These are phyloP conservation scores for Phytophthora crassamura DNA, from an alignment of 352 stramenopile genomes.

Conservation along the genomic window DNA sequence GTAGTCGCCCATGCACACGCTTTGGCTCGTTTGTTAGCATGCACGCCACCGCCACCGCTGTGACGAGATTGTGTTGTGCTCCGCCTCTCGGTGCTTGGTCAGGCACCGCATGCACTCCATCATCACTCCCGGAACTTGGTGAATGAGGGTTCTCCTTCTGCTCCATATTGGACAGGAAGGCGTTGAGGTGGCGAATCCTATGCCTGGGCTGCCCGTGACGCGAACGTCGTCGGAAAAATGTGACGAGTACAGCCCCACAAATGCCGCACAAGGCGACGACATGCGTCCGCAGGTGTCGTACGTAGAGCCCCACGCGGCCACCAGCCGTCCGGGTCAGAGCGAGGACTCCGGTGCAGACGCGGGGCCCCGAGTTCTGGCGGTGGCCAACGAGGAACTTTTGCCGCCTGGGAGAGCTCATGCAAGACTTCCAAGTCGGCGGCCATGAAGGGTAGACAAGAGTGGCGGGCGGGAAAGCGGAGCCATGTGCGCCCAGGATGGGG, in stretches of 20 bases:
- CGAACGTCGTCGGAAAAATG: slow-evolving; percentile 12
- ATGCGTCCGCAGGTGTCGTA: neutral
- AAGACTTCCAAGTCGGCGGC: no score
- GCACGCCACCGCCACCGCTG: slow-evolving; percentile 14
- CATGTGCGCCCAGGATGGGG: slow-evolving; percentile 15
- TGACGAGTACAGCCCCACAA: slow-evolving; percentile 3
- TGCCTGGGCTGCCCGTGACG: slow-evolving; percentile 2
- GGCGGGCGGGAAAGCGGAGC: slow-evolving; percentile 8
- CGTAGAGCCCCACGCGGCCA: slow-evolving; percentile 12
- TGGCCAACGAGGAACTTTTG: neutral
- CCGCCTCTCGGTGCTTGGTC: slow-evolving; percentile 31
- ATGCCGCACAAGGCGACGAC: slow-evolving; percentile 21
- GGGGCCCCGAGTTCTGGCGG: slow-evolving; percentile 14
- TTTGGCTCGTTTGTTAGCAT: slow-evolving; percentile 25
- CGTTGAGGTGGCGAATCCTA: neutral
- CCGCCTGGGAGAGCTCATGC: no score
- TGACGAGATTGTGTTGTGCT: slow-evolving; percentile 16
- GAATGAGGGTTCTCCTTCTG: no score
- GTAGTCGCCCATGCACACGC: slow-evolving; percentile 11
- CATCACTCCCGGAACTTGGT: no score
- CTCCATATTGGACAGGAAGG: no score
- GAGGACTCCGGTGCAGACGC: slow-evolving; percentile 11
- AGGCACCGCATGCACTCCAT: slow-evolving; percentile 4
- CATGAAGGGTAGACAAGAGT: neutral
- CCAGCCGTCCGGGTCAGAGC: slow-evolving; percentile 22